Conservation (phyloP, 805 yeast genomes). For the Candida succiphila region DNA sequence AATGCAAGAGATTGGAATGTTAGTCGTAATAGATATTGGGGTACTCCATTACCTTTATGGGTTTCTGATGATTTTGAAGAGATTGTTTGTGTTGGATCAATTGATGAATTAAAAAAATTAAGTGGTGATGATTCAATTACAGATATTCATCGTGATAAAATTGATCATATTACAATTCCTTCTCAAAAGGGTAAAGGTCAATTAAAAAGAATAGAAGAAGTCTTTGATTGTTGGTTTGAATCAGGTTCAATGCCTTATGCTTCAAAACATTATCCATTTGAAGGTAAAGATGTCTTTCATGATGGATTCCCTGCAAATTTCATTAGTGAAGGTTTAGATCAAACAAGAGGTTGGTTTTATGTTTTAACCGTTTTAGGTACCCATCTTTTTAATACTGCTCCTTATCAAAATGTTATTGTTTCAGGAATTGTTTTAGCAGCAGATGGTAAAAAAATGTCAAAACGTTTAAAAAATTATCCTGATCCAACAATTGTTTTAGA, state of each 20-base stretch:
- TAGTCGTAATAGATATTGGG: constrained; percentile 99
- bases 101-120: constrained; percentile 75
- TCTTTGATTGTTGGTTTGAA: constrained; percentile 99
- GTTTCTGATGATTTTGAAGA: constrained; percentile 89
- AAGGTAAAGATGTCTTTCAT: constrained; percentile 59
- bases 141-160: constrained; percentile 89
- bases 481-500: constrained; percentile 79
- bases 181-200: constrained; percentile 82
- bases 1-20: constrained; percentile 99
- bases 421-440: constrained; percentile 94
- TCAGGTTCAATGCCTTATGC: constrained; percentile 99
- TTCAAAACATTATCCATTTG: constrained; percentile 94
- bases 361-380: constrained; percentile 94
- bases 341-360: constrained; percentile 99
- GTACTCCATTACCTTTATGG: constrained; percentile 99
- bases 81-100: constrained; percentile 86
- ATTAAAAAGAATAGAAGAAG: constrained; percentile 90
- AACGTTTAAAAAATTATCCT: constrained; percentile 95
- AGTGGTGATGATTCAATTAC: constrained; percentile 75
- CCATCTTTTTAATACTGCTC: constrained; percentile 84
- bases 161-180: constrained; percentile 89
- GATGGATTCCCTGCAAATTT: constrained; percentile 92
- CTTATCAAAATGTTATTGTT: constrained; percentile 92
- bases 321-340: constrained; percentile 98
- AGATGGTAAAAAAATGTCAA: constrained; percentile 99